Conservation (phyloP, 164 flowering plant species). For the Santalum album region DNA sequence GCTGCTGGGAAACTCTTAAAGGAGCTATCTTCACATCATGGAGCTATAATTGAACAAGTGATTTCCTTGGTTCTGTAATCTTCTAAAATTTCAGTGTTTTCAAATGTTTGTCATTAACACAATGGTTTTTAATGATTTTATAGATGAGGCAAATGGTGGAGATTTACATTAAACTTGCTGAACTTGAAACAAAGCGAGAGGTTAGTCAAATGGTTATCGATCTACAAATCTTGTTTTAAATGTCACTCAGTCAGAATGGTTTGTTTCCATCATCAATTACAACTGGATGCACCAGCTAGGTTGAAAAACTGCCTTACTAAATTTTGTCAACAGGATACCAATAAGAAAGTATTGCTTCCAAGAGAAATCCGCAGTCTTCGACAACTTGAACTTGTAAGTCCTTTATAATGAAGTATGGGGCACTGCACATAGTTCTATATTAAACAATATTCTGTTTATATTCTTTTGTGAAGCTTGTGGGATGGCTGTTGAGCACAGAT, state of each 20-base stretch:
- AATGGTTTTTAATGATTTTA: slow-evolving; percentile 1
- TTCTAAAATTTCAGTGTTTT: not conserved
- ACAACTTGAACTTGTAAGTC: slow-evolving; percentile 84
- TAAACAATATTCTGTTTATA: no score
- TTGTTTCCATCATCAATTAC: not conserved
- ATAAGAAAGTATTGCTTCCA: slow-evolving; percentile 54
- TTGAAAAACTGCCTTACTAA: slow-evolving; percentile 8
- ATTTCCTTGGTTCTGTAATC: not conserved
- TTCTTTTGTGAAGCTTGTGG: no score
- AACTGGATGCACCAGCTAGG: not conserved
- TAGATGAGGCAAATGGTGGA: slow-evolving; percentile 98
- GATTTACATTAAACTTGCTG: slow-evolving; percentile 91
- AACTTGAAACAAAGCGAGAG: slow-evolving; percentile 89
- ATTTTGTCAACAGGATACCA: slow-evolving; percentile 59
- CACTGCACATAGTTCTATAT: no score
- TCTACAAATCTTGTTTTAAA: not conserved
- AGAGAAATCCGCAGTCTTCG: slow-evolving; percentile 83
- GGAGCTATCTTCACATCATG: slow-evolving; percentile 67
- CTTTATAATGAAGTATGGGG: not conserved
- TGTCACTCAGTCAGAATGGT: not conserved
- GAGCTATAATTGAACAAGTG: slow-evolving; percentile 71
- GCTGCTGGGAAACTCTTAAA: slow-evolving; percentile 77
- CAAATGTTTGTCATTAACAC: no score
- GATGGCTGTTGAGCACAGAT: no score
- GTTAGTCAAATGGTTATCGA: slow-evolving; percentile 22